These are phyloP conservation scores for Neopestalotiopsis sp. DNA, from an alignment of 2,329 filamentous ascomycete genomes.

Conservation along the genomic window DNA sequence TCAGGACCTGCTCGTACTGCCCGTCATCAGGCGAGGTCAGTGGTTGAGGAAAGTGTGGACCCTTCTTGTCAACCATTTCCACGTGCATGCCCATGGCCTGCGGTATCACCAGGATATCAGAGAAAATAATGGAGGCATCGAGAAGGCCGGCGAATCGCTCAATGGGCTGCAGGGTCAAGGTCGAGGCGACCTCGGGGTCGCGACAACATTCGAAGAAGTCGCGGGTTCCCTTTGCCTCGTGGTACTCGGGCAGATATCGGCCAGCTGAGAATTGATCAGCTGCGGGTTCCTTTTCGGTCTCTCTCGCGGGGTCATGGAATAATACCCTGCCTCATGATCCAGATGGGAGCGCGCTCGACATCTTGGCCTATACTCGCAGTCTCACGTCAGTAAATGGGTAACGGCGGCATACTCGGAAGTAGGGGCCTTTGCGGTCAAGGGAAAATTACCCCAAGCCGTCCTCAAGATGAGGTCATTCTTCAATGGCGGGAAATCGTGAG, in stretches of 20 bases:
- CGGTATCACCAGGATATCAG: conserved; percentile 95
- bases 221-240: conserved; percentile 85
- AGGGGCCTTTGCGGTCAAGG: background rate
- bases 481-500: conserved; percentile 76
- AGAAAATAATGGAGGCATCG: conserved; percentile 98
- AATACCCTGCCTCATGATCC: conserved; percentile 98
- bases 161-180: conserved; percentile 91
- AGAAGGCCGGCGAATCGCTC: conserved; percentile 89
- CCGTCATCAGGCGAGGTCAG: conserved; percentile 78
- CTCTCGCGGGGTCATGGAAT: conserved; percentile 9
- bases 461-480: conserved; percentile 93
- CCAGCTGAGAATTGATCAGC: conserved; percentile 65
- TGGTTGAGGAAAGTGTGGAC: conserved; percentile 90
- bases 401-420: conserved; percentile 20
- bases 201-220: conserved; percentile 99
- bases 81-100: conserved; percentile 99
- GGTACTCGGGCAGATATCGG: conserved; percentile 96
- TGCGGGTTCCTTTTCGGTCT: conserved; percentile 5
- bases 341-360: conserved; percentile 92
- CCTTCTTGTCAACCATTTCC: conserved; percentile 97
- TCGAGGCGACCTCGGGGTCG: conserved; percentile 88
- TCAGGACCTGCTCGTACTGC: conserved; percentile 81
- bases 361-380: conserved; percentile 68
- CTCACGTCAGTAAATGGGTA: conserved; percentile 2
- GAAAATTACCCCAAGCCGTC: conserved; percentile 77